Evolutionary conservation across 2,329 filamentous ascomycete genomes (phyloP), one percentile per base, ranked within the genome.

Genomic region (Macroventuria anomochaeta): DNA sequence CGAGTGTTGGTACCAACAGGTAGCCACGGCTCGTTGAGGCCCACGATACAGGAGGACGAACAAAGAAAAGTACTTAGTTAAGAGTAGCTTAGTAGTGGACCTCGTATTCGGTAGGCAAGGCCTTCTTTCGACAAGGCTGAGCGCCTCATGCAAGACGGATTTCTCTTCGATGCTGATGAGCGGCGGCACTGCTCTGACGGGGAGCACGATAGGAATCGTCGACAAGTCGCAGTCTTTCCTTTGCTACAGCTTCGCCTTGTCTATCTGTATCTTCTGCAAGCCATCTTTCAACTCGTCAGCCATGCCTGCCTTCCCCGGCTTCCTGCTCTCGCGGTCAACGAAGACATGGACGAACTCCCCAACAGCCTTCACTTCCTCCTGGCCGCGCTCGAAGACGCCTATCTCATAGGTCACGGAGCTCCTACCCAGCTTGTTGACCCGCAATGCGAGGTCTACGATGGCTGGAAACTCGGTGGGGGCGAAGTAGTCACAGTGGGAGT

Each of bases 321-420:
- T 83, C 61, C 88, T 85, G 13, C 84, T 88, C 31, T 82, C 81
- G 44, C 90, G 82, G 54, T 93, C 85, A n/a, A 96, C 89, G 77
- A 93, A 96, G 10, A 96, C 91, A 71, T 96, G 93, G 12, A 91
- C 83, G 69, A 95, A 92, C 64, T 89, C 88, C 1, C 92, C 92
- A 0, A 96, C 91, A 10, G 91, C 91, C 70, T 89, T 91, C 8
- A 95, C 90, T 17, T 83, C 79, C 1, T 90, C 85, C 2, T 87
- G 78, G 0, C 88, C 90, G 55, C 84, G 81, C 70, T 91, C 87
- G 67, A 97, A 97, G 1, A 97, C 81, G 0, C 87, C 95, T 53
- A 96, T 85, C 71, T 97, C 93, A 69, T 96, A 97, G 11, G 86
- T 90, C 7, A 96, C 92, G 67, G 91, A 96, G 21, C 90, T 91